These are phyloP conservation scores for Nyctanthes arbortristis DNA, from an alignment of 257 asterid genomes.

Conservation along the genomic window DNA sequence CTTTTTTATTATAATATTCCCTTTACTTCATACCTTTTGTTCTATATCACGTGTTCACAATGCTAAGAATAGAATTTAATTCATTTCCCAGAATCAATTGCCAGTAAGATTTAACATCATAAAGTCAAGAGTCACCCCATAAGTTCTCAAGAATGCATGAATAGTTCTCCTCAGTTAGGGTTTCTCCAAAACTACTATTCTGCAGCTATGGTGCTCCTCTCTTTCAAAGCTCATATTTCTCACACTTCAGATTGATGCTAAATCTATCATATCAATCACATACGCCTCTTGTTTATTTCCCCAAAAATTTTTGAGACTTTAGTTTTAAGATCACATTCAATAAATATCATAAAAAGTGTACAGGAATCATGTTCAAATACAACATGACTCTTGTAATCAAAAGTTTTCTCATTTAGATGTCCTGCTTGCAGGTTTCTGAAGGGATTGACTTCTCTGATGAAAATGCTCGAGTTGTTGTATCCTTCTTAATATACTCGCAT, in stretches of 20 bases:
- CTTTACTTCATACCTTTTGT: neutral
- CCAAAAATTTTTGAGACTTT: neutral
- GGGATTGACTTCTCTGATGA: conserved; percentile 98
- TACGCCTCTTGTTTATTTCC: neutral
- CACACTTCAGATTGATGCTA: no score
- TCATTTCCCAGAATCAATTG: neutral
- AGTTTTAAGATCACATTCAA: neutral
- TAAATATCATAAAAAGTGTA: no score
- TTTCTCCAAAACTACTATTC: neutral
- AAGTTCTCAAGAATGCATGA: neutral
- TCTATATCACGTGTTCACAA: neutral
- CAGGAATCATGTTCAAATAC: no score
- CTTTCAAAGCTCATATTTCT: neutral
- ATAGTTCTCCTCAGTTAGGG: neutral
- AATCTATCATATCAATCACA: no score
- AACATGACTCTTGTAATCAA: conserved; percentile 1
- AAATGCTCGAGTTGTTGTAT: conserved; percentile 96
- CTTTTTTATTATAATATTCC: neutral
- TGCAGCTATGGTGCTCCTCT: neutral
- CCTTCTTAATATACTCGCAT: conserved; percentile 42
- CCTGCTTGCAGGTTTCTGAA: conserved; percentile 81
- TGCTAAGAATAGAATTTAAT: neutral
- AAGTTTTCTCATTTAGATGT: conserved; percentile 14
- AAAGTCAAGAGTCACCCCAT: neutral
- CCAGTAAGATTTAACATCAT: neutral